Conservation (phyloP, 306 rosid genomes). For the Sesbania bispinosa region DNA sequence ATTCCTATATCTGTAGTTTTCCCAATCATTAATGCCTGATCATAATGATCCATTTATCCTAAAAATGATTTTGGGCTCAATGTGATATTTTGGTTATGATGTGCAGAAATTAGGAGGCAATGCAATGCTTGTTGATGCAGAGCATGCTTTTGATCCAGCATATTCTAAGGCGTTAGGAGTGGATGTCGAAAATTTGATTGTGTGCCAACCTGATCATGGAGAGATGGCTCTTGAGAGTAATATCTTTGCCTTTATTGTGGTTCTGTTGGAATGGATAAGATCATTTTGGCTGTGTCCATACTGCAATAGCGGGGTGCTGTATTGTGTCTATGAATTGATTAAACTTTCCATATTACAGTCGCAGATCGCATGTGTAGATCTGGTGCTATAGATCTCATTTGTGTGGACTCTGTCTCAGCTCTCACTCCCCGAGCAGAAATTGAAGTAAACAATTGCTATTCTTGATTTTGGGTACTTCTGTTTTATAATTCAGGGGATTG, state of each 20-base stretch:
- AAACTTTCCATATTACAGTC: conserved; percentile 46
- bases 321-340: conserved; percentile 29
- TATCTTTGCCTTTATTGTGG: conserved; percentile 22
- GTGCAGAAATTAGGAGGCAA: conserved; percentile 94
- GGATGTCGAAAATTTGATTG: conserved; percentile 93
- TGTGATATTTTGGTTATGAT: conserved; percentile 27
- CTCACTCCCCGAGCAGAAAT: conserved; percentile 99
- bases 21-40: neutral
- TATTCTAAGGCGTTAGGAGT: conserved; percentile 96
- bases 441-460: conserved; percentile 51
- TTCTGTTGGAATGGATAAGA: conserved; percentile 26
- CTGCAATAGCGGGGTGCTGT: conserved; percentile 10
- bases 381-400: conserved; percentile 94
- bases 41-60: neutral
- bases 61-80: conserved; percentile 20
- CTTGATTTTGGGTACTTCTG: conserved; percentile 8
- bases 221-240: conserved; percentile 99
- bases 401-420: conserved; percentile 97
- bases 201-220: conserved; percentile 98
- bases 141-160: conserved; percentile 98
- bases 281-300: conserved; percentile 7
- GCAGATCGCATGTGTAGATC: conserved; percentile 99
- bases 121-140: conserved; percentile 99
- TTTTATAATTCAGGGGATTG: neutral
- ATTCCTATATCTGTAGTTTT: conserved; percentile 20